Base-by-base conservation (phyloP, 1,139 yeast species). In the Taiozyma sp. region DNA sequence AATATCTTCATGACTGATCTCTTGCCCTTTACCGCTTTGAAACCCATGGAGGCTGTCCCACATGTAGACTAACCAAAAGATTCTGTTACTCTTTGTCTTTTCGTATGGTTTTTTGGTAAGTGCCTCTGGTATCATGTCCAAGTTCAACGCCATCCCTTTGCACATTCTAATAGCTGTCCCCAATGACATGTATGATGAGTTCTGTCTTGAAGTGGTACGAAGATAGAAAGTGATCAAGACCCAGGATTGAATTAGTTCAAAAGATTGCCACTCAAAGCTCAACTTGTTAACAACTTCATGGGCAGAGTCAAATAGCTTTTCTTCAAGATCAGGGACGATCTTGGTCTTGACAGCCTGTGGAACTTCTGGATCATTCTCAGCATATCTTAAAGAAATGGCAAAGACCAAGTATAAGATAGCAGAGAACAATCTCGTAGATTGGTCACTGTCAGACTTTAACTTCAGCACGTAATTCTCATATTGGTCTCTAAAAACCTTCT, bases 161-260 rank as follows among this genome's bases (percentile, higher is more conserved):
- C 77, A 69, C 77, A 83, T 78, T 45, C 76, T 69, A 5, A 79
- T 66, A 1, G 87, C 89, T 44, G 71, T 74, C 4, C 81, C 80
- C 44, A 83, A 61, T 0, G 86, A 80, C 57, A 70, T 71, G 69
- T 75, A 78, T 36, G 79, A 69, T 1, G 85, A 75, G 8, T 80
- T 76, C 63, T 83, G 89, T 48, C 87, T 70, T 58, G 82, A 83
- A 39, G 80, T 68, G 3, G 79, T 67, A 44, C 90, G 68, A 42
- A 83, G 65, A 59, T 83, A 84, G 23, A 82, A 59, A 0, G 83
- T 66, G 32, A 80, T 73, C 30, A 84, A 65, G 14, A 82, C 65
- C 86, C 88, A 82, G 42, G 81, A 74, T 62, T 84, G 90, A 40
- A 83, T 75, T 56, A 84, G 71, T 62, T 84, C 90, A 54, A 80